Conservation (phyloP, 768 basidiomycete species). For the Trametes cingulata region DNA sequence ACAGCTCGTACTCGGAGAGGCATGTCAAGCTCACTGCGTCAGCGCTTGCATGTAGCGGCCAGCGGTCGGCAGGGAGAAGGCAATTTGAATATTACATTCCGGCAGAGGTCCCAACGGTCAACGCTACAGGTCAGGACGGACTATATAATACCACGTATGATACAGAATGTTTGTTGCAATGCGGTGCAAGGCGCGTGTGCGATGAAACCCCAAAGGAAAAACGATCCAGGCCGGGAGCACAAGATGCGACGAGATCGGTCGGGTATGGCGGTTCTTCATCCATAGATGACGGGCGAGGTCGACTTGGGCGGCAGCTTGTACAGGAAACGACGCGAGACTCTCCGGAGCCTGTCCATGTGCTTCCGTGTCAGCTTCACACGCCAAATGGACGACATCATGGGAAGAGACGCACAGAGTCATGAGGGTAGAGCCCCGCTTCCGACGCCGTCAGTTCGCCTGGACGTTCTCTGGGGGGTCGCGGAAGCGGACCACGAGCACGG, state of each 20-base stretch:
- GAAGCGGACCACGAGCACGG: conserved; percentile 86
- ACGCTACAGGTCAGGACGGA: conserved; percentile 2
- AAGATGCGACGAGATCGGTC: not conserved
- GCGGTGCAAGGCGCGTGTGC: not conserved
- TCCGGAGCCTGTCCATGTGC: conserved; percentile 14
- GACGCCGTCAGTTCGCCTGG: conserved; percentile 19
- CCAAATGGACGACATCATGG: not conserved
- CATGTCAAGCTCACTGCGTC: too few relatives aligned
- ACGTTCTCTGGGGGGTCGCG: conserved; percentile 41
- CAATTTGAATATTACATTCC: not conserved
- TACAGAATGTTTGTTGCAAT: conserved; percentile 10
- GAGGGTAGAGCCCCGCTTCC: conserved; percentile 16
- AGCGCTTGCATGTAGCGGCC: too few relatives aligned
- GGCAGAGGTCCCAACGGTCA: not conserved
- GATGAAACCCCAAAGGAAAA: conserved; percentile 2
- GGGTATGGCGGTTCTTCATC: conserved; percentile 10
- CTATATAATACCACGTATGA: conserved; percentile 13
- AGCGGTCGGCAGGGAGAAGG: too few relatives aligned
- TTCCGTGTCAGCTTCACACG: not conserved
- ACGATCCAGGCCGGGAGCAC: not conserved
- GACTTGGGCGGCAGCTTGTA: conserved; percentile 19
- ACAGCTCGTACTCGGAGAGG: too few relatives aligned
- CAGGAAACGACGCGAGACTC: conserved; percentile 12
- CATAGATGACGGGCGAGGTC: conserved; percentile 14
- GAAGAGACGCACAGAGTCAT: conserved; percentile 7